Evolutionary conservation across 1,284 basidiomycete species (phyloP), one percentile per base, ranked within the genome.

Genomic region (Puccinia triticina): DNA sequence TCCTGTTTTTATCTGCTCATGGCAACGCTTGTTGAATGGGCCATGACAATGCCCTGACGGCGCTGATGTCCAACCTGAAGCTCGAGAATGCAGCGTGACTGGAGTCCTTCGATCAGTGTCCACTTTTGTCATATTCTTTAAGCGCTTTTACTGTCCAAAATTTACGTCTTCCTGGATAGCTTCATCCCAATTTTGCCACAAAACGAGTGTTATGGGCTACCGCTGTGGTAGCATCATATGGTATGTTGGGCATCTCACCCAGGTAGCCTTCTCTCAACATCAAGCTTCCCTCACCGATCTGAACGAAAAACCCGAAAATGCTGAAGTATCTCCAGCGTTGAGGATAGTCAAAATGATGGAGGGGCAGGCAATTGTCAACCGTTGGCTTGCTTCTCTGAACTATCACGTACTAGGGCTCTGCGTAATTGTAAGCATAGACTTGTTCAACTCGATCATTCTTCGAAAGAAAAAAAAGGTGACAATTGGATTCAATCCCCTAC

Each of bases 341-440:
- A 40, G 40, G 14, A 37, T 76, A 14, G 40, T 29, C 32, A 46
- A 76, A 61, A 76, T 76, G 74, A 4, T 76, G 26, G 55, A 61
- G 12, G 40, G 61, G 16, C 76, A 77, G 43, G 61, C 26, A 50
- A 67, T 50, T 11, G n/a, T 77, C 34, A 77, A 77, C 64, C 76
- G 29, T 0, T 37, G 76, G 76, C 26, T 77, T 77, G 76, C 76
- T 43, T 43, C 76, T 50, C 55, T 66, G 40, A 40, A 77, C 48
- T 77, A 50, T 23, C 59, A 67, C 12, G 50, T 77, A 23, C 29
- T 77, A 23, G 64, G 76, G 29, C 50, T 67, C 32, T 50, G 40
- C 34, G 59, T 77, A n/a, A 67, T 67, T 67, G 76, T 77, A 50
- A 77, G 76, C 50, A 53, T 53, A 11, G 29, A 32, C 21, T 1